Evolutionary conservation across 2,329 filamentous ascomycete genomes (phyloP).

Genomic region (Nigrospora osmanthi): DNA sequence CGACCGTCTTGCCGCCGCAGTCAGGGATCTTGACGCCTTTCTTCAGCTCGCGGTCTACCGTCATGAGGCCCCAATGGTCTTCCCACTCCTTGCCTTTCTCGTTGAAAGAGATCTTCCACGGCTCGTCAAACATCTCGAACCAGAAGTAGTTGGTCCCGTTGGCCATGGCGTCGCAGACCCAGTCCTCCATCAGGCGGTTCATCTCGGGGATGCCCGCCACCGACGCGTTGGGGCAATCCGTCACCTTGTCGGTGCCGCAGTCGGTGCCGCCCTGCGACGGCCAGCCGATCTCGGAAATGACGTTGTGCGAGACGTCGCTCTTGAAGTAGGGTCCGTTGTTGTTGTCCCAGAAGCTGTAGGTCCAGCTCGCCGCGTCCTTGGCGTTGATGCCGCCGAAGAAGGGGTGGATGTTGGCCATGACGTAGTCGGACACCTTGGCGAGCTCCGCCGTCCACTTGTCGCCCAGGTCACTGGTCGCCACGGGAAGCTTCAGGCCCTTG

Average conservation of each 20-base stretch:
- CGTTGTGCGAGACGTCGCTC: slow-evolving; percentile 54
- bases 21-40: slow-evolving; percentile 76
- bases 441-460: slow-evolving; percentile 74
- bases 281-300: slow-evolving; percentile 92
- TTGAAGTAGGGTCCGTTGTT: slow-evolving; percentile 62
- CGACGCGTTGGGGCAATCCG: slow-evolving; percentile 54
- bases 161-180: slow-evolving; percentile 70
- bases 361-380: slow-evolving; percentile 67
- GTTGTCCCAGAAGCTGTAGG: slow-evolving; percentile 69
- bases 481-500: slow-evolving; percentile 60
- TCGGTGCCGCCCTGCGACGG: slow-evolving; percentile 73
- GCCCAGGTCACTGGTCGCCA: slow-evolving; percentile 84
- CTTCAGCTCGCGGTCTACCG: slow-evolving; percentile 78
- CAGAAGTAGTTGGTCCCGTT: slow-evolving; percentile 94
- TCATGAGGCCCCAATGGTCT: slow-evolving; percentile 91
- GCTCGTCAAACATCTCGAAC: slow-evolving; percentile 96
- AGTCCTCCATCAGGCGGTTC: slow-evolving; percentile 80
- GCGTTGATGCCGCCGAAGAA: slow-evolving; percentile 81
- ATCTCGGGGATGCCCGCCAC: slow-evolving; percentile 74
- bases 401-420: slow-evolving; percentile 96
- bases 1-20: slow-evolving; percentile 68
- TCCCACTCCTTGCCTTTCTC: slow-evolving; percentile 69
- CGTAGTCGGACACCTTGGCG: slow-evolving; percentile 65
- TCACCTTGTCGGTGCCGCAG: slow-evolving; percentile 51
- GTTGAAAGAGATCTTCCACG: slow-evolving; percentile 81